phyloP scores from a whole-genome alignment of 306 rosid genomes.

The Lotus japonicus region DNA sequence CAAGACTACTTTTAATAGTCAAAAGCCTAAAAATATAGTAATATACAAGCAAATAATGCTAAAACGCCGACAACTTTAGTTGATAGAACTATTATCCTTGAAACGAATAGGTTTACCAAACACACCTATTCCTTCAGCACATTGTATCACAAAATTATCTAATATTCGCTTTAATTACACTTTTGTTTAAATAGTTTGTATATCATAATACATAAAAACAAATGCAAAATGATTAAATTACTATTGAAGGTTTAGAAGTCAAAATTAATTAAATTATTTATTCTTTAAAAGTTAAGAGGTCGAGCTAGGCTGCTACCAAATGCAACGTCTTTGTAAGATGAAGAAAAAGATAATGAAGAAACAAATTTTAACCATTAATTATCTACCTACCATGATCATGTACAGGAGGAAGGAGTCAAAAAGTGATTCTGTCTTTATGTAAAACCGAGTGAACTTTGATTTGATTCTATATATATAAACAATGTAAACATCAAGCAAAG shows the following conservation, averaged over 20 bases:
- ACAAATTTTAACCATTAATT: not conserved
- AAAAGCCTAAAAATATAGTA: not conserved
- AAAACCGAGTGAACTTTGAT: not conserved
- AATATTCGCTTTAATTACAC: conserved; percentile 13
- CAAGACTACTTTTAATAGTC: not conserved
- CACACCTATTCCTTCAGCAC: conserved; percentile 21
- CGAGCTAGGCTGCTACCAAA: not conserved
- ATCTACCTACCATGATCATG: not conserved
- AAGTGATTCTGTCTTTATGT: not conserved
- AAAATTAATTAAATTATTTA: not conserved
- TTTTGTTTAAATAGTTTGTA: not conserved
- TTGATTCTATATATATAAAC: not conserved
- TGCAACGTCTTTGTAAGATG: not conserved
- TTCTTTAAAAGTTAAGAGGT: not conserved
- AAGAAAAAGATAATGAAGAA: not conserved
- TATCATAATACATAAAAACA: not conserved
- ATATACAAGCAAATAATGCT: not conserved
- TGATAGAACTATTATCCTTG: not conserved
- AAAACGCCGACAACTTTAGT: not conserved
- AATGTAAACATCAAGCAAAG: not conserved
- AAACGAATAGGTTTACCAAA: conserved; percentile 34
- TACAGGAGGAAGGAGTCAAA: not conserved
- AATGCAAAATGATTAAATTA: not conserved
- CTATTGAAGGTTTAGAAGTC: conserved; percentile 1
- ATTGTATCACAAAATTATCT: conserved; percentile 16